Percentiles rank a stretch among this genome's conserved stretches.
phyloP scores from a whole-genome alignment of 345 rosid genomes.

The Dovyalis caffra region DNA sequence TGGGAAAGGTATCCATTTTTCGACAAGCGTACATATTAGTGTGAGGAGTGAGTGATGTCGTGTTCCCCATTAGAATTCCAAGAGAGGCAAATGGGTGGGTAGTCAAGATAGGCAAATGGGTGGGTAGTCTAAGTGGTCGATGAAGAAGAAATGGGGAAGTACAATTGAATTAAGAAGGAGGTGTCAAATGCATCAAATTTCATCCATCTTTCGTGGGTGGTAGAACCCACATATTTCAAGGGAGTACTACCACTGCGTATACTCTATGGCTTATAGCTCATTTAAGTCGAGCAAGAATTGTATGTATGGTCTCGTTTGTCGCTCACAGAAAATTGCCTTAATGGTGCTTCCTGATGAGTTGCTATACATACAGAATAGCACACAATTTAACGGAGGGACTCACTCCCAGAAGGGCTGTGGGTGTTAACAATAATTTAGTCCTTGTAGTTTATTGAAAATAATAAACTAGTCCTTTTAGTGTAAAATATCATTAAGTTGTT shows the following conservation, averaged over 20 bases:
- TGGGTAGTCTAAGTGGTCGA: neutral
- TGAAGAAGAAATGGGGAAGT: neutral
- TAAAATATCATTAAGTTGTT: no score
- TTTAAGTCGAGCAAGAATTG: neutral
- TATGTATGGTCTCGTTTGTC: neutral
- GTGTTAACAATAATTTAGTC: no score
- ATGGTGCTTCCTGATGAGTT: neutral
- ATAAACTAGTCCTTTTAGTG: no score
- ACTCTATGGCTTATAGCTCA: neutral
- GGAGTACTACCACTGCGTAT: neutral
- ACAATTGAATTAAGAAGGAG: neutral
- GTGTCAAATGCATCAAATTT: neutral
- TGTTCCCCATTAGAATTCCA: neutral
- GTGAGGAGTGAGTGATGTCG: neutral
- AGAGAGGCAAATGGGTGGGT: neutral
- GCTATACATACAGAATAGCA: no score
- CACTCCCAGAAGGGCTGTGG: no score
- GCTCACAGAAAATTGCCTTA: neutral
- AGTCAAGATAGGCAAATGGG: neutral
- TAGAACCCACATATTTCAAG: neutral
- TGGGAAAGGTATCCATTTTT: neutral
- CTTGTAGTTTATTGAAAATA: no score
- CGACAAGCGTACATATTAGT: neutral
- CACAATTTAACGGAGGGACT: no score
- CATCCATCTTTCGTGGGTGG: conserved; percentile 9